Evolutionary conservation across 257 asterid genomes (phyloP).

Genomic region (Apocynum venetum): DNA sequence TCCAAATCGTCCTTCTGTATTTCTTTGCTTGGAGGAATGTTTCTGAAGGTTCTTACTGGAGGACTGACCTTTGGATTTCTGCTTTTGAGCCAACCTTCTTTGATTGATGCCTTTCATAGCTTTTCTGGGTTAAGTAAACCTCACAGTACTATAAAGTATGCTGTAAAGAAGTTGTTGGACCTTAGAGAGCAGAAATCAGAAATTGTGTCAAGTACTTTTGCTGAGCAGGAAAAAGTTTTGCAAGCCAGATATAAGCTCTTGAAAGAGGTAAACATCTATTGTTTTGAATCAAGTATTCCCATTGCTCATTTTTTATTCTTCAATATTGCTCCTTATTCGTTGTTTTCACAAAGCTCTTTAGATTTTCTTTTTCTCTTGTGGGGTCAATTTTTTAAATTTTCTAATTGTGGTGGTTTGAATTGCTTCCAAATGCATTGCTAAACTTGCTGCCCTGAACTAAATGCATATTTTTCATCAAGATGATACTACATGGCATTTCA

Average conservation of each 20-base stretch:
- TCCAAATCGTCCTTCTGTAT: conserved; percentile 51
- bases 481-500: background rate
- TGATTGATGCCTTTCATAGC: conserved; percentile 72
- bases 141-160: conserved; percentile 72
- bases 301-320: background rate
- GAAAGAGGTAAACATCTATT: conserved; percentile 59
- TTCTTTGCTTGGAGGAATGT: conserved; percentile 75
- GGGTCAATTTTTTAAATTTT: background rate
- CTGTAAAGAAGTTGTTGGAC: conserved; percentile 77
- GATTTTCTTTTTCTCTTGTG: background rate
- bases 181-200: conserved; percentile 52
- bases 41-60: conserved; percentile 79
- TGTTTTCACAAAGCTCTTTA: background rate
- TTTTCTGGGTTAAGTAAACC: conserved; percentile 84
- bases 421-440: background rate
- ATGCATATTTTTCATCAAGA: background rate
- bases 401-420: background rate
- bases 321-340: background rate
- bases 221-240: conserved; percentile 59
- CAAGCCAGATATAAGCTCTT: conserved; percentile 59
- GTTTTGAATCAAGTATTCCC: background rate
- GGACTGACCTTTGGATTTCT: conserved; percentile 83
- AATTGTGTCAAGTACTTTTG: conserved; percentile 45
- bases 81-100: conserved; percentile 54
- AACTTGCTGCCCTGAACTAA: background rate